Base-by-base conservation (phyloP, 306 rosid species). In the Cyclanthera cordifolia region DNA sequence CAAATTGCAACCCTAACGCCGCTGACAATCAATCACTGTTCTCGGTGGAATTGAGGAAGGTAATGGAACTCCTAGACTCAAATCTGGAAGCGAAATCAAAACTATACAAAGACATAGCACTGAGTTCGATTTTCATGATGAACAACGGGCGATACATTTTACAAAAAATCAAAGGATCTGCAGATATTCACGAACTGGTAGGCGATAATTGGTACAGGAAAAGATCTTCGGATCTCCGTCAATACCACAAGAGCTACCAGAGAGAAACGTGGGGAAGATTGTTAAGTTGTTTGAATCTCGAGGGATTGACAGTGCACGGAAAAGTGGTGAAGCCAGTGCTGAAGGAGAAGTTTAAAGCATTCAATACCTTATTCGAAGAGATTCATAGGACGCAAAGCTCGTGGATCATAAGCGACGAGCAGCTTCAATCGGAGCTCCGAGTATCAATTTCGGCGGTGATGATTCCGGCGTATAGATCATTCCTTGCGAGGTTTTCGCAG, bases 381-480 rank as follows among this genome's bases (percentile, higher is more conserved):
- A 86, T 85, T 47, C 87, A 85, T 75, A 91, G 81, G 79, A 82
- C 87, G 1, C 97, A 91, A 51, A 82, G 88, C 70, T 39, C 78
- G 15, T 91, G 97, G 97, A 80, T 86, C 30, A 89, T 91, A 4
- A 80, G 85, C 30, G 97, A 91, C 25, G 88, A 83, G 54, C 97
- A 88, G 71, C 95, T 91, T 49, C 89, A 81, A 19, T 88, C 95
- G 5, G 96, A 91, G 84, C 75, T 91, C 8, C 73, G 91, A 66
- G 95, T 82, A 50, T 91, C 97, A 0, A 73, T 88, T n/a, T 82
- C 90, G 1, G 79, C 95, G 1, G 84, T 91, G 57, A 80, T 91
- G 78, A 88, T 91, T 55, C 97, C 97, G 8, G 96, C 96, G 0
- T 91, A 88, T 54, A 77, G 97, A 27, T 66, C 89, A 0, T 91